phyloP scores from a whole-genome alignment of 768 basidiomycete genomes.

The Suillus decipiens region DNA sequence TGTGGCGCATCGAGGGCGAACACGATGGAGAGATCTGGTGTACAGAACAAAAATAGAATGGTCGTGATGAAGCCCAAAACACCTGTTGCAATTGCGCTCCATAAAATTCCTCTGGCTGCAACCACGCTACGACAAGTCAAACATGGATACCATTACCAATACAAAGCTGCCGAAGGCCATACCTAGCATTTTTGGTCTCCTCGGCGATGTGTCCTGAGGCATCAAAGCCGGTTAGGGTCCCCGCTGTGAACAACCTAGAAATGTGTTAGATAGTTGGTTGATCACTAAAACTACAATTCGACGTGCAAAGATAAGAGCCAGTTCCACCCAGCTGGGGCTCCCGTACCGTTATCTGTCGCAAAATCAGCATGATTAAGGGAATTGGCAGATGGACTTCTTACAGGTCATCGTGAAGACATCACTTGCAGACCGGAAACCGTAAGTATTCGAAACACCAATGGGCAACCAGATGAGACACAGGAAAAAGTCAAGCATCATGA shows the following conservation, averaged over 20 bases:
- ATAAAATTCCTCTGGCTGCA: conserved; percentile 82
- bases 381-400: conserved; percentile 47
- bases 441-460: conserved; percentile 85
- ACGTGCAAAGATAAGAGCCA: conserved; percentile 86
- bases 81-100: conserved; percentile 76
- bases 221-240: conserved; percentile 90
- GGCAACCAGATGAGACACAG: conserved; percentile 91
- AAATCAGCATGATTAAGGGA: conserved; percentile 10
- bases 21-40: conserved; percentile 72
- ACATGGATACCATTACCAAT: background rate
- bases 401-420: conserved; percentile 85
- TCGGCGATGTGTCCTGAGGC: conserved; percentile 87
- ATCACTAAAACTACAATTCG: conserved; percentile 10
- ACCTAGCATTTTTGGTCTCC: conserved; percentile 83
- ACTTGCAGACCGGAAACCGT: conserved; percentile 81
- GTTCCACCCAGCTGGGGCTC: conserved; percentile 86
- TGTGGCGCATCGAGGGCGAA: conserved; percentile 83
- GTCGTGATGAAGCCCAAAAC: conserved; percentile 76
- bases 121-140: conserved; percentile 49
- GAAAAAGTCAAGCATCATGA: conserved; percentile 87
- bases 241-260: conserved; percentile 83
- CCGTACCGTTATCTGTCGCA: conserved; percentile 79
- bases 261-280: conserved; percentile 32
- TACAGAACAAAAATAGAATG: conserved; percentile 84
- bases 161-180: conserved; percentile 5